These are phyloP conservation scores for Fistulina hepatica DNA, from an alignment of 1,284 basidiomycete species.

Conservation along the genomic window DNA sequence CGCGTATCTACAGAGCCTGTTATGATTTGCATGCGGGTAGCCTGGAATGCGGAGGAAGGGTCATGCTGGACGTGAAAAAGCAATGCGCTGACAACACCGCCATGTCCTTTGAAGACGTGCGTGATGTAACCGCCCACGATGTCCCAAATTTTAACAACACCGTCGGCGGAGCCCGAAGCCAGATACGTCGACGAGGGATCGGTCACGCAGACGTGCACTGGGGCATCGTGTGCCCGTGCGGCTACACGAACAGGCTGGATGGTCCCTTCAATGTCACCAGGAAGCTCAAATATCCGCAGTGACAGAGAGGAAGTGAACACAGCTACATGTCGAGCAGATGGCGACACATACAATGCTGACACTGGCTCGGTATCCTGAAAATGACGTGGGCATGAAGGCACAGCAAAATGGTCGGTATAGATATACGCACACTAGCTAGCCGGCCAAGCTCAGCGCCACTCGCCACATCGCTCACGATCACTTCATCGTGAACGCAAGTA, in stretches of 20 bases:
- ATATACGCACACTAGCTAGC: conserved; percentile 65
- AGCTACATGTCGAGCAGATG: conserved; percentile 48
- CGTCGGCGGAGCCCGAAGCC: conserved; percentile 93
- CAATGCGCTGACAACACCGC: conserved; percentile 88
- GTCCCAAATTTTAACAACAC: conserved; percentile 96
- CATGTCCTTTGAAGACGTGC: conserved; percentile 93
- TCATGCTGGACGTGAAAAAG: conserved; percentile 68
- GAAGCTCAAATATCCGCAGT: conserved; percentile 42
- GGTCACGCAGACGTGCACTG: conserved; percentile 78
- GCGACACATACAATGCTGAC: conserved; percentile 56
- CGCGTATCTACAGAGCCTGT: conserved; percentile 85
- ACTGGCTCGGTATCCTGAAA: conserved; percentile 54
- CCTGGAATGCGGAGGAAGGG: conserved; percentile 35
- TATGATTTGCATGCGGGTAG: conserved; percentile 66
- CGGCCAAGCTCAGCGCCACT: conserved; percentile 69
- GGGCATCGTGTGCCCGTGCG: conserved; percentile 81
- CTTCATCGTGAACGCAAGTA: conserved; percentile 81
- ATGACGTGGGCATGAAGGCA: conserved; percentile 3
- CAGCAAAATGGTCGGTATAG: conserved; percentile 7
- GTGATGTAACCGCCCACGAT: conserved; percentile 82
- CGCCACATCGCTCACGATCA: conserved; percentile 70
- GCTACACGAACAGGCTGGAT: conserved; percentile 63
- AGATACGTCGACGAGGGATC: conserved; percentile 87
- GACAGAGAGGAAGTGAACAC: conserved; percentile 62
- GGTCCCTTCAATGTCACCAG: conserved; percentile 28